A percentile compares a stretch with the other conserved stretches of the same genome.
Evolutionary conservation across 2,329 filamentous ascomycete genomes (phyloP).

Genomic region (Fusarium sp.): DNA sequence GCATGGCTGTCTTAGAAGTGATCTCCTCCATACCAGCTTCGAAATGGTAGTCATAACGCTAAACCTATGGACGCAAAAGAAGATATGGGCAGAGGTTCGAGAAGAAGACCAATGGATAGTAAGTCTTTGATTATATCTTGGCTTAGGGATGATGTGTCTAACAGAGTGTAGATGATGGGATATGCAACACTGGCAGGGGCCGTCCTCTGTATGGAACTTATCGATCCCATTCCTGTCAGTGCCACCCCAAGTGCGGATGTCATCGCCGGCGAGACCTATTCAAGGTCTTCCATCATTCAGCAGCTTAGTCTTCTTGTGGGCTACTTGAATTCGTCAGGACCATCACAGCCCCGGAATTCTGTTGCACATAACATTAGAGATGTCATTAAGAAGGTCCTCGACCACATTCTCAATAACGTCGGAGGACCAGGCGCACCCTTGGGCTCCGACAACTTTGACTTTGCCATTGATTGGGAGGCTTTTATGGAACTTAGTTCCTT

Average conservation of each 20-base stretch:
- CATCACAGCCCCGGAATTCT: neutral
- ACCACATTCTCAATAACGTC: neutral
- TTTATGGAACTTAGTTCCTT: neutral
- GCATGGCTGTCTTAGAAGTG: neutral
- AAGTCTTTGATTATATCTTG: neutral
- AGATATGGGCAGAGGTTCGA: neutral
- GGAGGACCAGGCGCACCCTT: rapidly evolving
- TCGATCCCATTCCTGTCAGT: neutral
- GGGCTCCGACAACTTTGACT: neutral
- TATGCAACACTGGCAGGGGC: slow-evolving; percentile 1
- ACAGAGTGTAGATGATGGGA: neutral
- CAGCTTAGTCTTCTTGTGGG: neutral
- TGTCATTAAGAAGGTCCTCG: slow-evolving; percentile 5
- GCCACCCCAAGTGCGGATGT: rapidly evolving
- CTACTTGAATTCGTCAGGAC: neutral
- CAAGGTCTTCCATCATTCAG: slow-evolving; percentile 1
- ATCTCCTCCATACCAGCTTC: neutral
- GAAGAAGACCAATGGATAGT: slow-evolving; percentile 1
- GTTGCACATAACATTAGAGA: neutral
- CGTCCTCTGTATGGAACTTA: slow-evolving; percentile 1
- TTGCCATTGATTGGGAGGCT: neutral
- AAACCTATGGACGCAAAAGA: neutral
- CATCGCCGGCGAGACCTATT: neutral
- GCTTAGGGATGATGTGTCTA: neutral
- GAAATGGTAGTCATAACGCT: slow-evolving; percentile 1